These are phyloP conservation scores for Clavariopsis aquatica DNA, from an alignment of 495 filamentous ascomycete species.

Conservation along the genomic window DNA sequence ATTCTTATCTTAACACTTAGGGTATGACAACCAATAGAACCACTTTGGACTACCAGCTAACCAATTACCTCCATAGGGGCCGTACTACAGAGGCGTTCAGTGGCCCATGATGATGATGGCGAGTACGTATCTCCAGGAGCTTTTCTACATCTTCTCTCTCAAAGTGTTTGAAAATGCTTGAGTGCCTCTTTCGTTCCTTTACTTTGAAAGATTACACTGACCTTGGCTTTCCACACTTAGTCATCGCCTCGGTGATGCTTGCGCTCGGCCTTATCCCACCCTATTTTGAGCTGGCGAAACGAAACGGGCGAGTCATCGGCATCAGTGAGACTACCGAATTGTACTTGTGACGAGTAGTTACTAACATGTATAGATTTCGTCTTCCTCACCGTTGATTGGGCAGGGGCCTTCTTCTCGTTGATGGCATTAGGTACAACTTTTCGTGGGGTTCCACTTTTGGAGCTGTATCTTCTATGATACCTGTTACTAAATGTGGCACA, in stretches of 20 bases:
- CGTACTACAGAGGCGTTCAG: slow-evolving; percentile 54
- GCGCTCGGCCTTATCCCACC: slow-evolving; percentile 66
- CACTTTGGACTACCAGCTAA: slow-evolving; percentile 45
- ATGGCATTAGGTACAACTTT: slow-evolving; percentile 52
- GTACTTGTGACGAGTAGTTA: background rate
- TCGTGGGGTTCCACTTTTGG: background rate
- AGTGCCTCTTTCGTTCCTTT: no score
- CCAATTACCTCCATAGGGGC: slow-evolving; percentile 58
- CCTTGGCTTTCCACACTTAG: no score
- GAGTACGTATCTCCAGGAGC: no score
- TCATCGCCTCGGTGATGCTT: slow-evolving; percentile 61
- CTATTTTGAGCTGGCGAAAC: slow-evolving; percentile 72
- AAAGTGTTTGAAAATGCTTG: no score
- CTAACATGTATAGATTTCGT: slow-evolving; percentile 49
- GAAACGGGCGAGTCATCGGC: slow-evolving; percentile 67
- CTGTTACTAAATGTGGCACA: slow-evolving; percentile 36
- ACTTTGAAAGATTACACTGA: no score
- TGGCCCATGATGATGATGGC: slow-evolving; percentile 65
- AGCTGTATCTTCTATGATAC: background rate
- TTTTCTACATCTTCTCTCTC: no score
- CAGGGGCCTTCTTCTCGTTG: slow-evolving; percentile 73
- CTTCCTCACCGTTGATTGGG: slow-evolving; percentile 70
- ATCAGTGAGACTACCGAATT: slow-evolving; percentile 43
- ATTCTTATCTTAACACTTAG: slow-evolving; percentile 64
- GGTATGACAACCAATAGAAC: slow-evolving; percentile 45